Evolutionary conservation across 2,329 filamentous ascomycete genomes (phyloP), one percentile per base, ranked within the genome.

Genomic region (Neocucurbitaria cava): DNA sequence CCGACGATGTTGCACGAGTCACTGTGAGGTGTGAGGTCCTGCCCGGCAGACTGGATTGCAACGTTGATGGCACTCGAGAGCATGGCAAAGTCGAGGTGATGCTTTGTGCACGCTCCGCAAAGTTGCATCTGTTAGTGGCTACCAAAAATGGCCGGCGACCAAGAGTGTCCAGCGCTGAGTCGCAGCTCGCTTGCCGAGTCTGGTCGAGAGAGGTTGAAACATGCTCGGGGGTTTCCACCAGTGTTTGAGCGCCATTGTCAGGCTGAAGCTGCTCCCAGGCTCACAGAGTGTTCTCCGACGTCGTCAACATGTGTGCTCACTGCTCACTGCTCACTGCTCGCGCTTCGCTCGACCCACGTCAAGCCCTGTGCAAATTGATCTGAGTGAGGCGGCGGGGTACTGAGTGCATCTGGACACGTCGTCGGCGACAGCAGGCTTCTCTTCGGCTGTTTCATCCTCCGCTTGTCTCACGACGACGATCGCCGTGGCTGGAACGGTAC

Each of bases 361-460:
- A 31, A 47, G 56, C 46, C 45, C 36, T 55, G 50, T 56, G 44
- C 46, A 47, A 40, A 64, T 60, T 54, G 56, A 61, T 36, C 39
- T 55, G 55, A 54, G 50, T 48, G 51, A 59, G 45, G 58, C 52
- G 59, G 64, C 64, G 64, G 65, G 65, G 62, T 54, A 54, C 44
- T 52, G 42, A 36, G 46, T 45, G 36, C 39, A 21, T 38, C 24
- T 52, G 54, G 36, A 52, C 58, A 49, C 50, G 49, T 62, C 46
- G 52, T 55, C 53, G 62, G 53, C 52, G 51, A 53, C 30, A 33
- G 46, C 49, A 54, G 62, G 56, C 48, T 59, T 58, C 46, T 59
- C 47, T 57, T 62, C 62, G 68, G 63, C 56, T 68, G 68, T 71
- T 69, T 71, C 68, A 70, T 48, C 42, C 23, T 50, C 49, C 46